Evolutionary conservation across 2,329 filamentous ascomycete genomes (phyloP).

Genomic region (Tympanopsis confertula): DNA sequence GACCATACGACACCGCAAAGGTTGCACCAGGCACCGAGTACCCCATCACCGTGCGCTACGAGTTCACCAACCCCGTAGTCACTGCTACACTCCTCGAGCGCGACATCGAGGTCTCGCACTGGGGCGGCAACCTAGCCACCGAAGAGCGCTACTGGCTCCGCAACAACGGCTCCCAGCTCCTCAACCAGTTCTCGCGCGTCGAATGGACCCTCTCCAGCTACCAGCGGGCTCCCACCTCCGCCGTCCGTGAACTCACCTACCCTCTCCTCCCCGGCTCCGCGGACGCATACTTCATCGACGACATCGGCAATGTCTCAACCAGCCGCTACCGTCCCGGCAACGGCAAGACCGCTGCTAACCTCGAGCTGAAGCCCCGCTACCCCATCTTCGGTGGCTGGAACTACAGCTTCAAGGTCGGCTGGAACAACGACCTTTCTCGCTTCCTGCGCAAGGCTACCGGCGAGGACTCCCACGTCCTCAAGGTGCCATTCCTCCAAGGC

Average conservation of each 20-base stretch:
- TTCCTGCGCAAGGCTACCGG: conserved; percentile 41
- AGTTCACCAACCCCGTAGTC: conserved; percentile 61
- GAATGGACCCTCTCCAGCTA: conserved; percentile 39
- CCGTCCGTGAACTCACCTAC: conserved; percentile 51
- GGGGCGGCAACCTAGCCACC: conserved; percentile 62
- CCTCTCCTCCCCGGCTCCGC: conserved; percentile 50
- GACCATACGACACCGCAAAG: conserved; percentile 43
- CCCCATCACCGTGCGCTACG: conserved; percentile 55
- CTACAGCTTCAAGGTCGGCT: conserved; percentile 64
- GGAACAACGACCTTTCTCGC: conserved; percentile 52
- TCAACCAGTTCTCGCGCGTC: conserved; percentile 40
- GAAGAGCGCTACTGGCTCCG: conserved; percentile 64
- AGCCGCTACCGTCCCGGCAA: conserved; percentile 44
- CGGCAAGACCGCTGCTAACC: conserved; percentile 41
- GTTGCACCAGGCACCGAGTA: conserved; percentile 45
- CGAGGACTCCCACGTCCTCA: conserved; percentile 48
- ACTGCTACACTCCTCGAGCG: conserved; percentile 54
- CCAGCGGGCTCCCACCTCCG: conserved; percentile 49
- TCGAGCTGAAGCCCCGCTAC: conserved; percentile 60
- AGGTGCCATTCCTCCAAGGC: conserved; percentile 61
- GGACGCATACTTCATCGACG: conserved; percentile 63
- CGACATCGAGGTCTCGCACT: conserved; percentile 63
- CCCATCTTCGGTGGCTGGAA: conserved; percentile 67
- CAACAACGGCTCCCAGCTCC: conserved; percentile 52
- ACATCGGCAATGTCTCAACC: conserved; percentile 67